A percentile compares a stretch with the other conserved stretches of the same genome.
These are phyloP conservation scores for Tolypocladium pustulatum DNA, from an alignment of 2,329 filamentous ascomycete genomes.

Conservation along the genomic window DNA sequence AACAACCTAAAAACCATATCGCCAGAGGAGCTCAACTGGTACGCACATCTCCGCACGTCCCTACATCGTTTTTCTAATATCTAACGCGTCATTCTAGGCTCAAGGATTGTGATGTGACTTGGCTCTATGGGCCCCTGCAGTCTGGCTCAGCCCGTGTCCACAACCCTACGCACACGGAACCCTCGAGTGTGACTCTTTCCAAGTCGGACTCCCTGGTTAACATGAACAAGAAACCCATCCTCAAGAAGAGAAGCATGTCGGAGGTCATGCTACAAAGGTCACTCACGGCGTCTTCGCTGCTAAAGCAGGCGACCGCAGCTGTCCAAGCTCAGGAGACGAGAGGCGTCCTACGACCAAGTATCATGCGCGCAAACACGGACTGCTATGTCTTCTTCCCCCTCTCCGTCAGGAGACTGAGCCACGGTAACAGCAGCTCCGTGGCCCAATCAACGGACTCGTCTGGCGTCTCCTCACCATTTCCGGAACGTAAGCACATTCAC, in stretches of 20 bases:
- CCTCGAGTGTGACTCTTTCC: slow-evolving; percentile 33
- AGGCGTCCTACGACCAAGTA: slow-evolving; percentile 38
- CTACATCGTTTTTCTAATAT: background rate
- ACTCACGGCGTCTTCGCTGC: slow-evolving; percentile 73
- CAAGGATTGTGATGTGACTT: slow-evolving; percentile 95
- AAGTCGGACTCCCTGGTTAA: slow-evolving; percentile 56
- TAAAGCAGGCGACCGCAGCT: slow-evolving; percentile 81
- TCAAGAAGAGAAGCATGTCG: slow-evolving; percentile 95
- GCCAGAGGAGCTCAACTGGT: slow-evolving; percentile 92
- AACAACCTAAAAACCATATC: slow-evolving; percentile 79
- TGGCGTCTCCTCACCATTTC: slow-evolving; percentile 50
- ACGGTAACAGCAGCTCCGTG: slow-evolving; percentile 50
- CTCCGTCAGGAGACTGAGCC: slow-evolving; percentile 48
- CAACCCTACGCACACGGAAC: slow-evolving; percentile 26
- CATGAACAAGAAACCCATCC: slow-evolving; percentile 68
- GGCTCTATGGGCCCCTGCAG: slow-evolving; percentile 90
- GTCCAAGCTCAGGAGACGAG: slow-evolving; percentile 69
- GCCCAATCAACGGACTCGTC: slow-evolving; percentile 61
- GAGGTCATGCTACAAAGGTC: slow-evolving; percentile 90
- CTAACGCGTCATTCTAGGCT: slow-evolving; percentile 50
- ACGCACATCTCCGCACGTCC: slow-evolving; percentile 3
- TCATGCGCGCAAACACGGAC: slow-evolving; percentile 58
- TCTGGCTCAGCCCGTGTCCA: slow-evolving; percentile 51
- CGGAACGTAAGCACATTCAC: slow-evolving; percentile 76
- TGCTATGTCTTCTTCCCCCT: slow-evolving; percentile 58